Evolutionary conservation across 306 rosid species (phyloP), one percentile per base, ranked within the genome.

Genomic region (Chamaecrista fasciculata): DNA sequence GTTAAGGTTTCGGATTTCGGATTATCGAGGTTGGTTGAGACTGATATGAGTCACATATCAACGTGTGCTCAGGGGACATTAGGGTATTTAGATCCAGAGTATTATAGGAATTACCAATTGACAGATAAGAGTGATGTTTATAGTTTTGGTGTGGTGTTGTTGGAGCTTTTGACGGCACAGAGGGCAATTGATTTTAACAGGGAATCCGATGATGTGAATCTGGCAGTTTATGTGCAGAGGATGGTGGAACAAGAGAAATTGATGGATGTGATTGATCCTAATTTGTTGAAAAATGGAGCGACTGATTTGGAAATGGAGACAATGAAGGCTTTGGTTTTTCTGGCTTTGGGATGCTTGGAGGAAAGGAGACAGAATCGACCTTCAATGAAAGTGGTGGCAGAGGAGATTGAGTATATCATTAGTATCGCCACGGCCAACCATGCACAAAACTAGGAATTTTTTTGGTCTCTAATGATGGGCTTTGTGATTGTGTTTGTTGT

Each of bases 11-110:
- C 97, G 0, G 97, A 91, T 86, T 91, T 91, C 0, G 91, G 97
- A 4, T 59, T 91, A 9, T 91, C 97, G 0, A 55, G 95, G 14
- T 69, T 91, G 66, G 97, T 91, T 7, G 85, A 91, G n/a, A 82
- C 90, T 0, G 97, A 91, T 67, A 51, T 88, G 83, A 91, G 95
- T 37, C 97, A 91, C 52, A 71, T 91, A 55, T 86, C 97, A 1
- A 88, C 95, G 0, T 88, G 95, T 68, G 97, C 95, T 47, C 97
- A 91, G 46, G 95, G 95, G 2, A 88, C 95, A 16, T 89, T 91
- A 0, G 97, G 92, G 3, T 86, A 91, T 2, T 80, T 91, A 15
- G 92, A 88, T 29, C 97, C 95, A 0, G 92, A 91, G 15, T 88
- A 86, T 63, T 91, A 84, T 12, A 80, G 92, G 33, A 91, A 84